Evolutionary conservation across 2,329 filamentous ascomycete genomes (phyloP).

Genomic region (Grosmannia serpens): DNA sequence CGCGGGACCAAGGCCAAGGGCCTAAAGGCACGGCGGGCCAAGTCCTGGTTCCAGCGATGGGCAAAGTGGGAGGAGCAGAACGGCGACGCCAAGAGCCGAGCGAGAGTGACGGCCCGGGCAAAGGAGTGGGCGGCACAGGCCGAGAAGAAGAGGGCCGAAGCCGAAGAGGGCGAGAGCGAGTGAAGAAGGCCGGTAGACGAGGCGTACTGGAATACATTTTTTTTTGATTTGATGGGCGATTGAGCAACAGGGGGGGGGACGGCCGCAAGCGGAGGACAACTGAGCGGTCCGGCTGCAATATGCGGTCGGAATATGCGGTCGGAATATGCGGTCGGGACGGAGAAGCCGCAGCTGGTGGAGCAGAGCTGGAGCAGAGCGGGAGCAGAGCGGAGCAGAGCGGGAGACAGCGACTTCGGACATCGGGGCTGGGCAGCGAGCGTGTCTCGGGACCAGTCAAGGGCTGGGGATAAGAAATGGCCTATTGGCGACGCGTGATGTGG

Average conservation of each 20-base stretch:
- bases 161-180: conserved; percentile 12
- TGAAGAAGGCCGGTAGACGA: background rate
- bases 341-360: no score
- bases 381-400: no score
- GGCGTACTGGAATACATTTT: background rate
- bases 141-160: conserved; percentile 19
- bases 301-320: no score
- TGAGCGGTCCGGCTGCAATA: no score
- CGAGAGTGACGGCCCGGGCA: conserved; percentile 59
- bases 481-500: no score
- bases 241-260: no score
- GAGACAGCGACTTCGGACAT: no score
- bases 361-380: no score
- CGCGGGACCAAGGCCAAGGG: conserved; percentile 57
- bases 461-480: background rate
- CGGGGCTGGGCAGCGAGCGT: background rate
- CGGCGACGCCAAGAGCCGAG: conserved; percentile 57
- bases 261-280: no score
- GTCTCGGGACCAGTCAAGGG: background rate
- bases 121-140: conserved; percentile 52
- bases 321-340: no score
- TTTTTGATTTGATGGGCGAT: no score
- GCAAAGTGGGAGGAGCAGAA: conserved; percentile 71
- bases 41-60: conserved; percentile 88
- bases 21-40: conserved; percentile 72